phyloP scores from a whole-genome alignment of 352 stramenopile genomes.

The Phytophthora lateralis region DNA sequence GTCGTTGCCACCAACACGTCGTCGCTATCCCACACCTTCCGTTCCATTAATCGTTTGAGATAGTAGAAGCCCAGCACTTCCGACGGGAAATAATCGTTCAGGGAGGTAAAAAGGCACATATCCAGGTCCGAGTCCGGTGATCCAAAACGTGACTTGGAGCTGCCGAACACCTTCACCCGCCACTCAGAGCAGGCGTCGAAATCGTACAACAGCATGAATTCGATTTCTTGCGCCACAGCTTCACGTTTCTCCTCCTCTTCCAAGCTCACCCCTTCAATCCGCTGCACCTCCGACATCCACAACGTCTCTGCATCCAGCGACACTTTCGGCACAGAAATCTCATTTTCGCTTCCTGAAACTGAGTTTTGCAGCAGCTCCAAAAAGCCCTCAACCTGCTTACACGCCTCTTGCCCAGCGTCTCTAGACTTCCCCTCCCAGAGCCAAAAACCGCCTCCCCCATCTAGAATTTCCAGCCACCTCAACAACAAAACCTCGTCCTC shows the following conservation, averaged over 20 bases:
- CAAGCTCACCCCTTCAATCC: slow-evolving; percentile 35
- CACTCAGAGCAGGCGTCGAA: slow-evolving; percentile 37
- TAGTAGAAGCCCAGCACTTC: slow-evolving; percentile 36
- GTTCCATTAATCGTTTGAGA: slow-evolving; percentile 42
- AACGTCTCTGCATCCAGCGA: background rate
- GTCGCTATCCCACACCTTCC: slow-evolving; percentile 17
- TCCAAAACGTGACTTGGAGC: slow-evolving; percentile 68
- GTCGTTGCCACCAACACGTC: background rate
- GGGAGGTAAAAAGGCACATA: slow-evolving; percentile 45
- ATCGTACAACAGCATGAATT: slow-evolving; percentile 32
- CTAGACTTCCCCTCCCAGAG: slow-evolving; percentile 23
- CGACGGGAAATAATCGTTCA: background rate
- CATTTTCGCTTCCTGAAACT: background rate
- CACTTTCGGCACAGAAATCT: slow-evolving; percentile 6
- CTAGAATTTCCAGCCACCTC: slow-evolving; percentile 34
- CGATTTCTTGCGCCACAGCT: slow-evolving; percentile 32
- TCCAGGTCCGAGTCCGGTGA: slow-evolving; percentile 67
- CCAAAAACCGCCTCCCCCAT: slow-evolving; percentile 14
- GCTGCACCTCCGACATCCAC: slow-evolving; percentile 24
- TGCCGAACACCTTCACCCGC: slow-evolving; percentile 61
- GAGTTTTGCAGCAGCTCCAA: slow-evolving; percentile 40
- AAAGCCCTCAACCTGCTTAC: slow-evolving; percentile 34
- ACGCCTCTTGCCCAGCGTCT: slow-evolving; percentile 15
- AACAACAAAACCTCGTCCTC: slow-evolving; percentile 31
- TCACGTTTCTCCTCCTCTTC: slow-evolving; percentile 40